Base-by-base conservation (phyloP, 2,329 filamentous ascomycete genomes). In the Penicillium hordei region DNA sequence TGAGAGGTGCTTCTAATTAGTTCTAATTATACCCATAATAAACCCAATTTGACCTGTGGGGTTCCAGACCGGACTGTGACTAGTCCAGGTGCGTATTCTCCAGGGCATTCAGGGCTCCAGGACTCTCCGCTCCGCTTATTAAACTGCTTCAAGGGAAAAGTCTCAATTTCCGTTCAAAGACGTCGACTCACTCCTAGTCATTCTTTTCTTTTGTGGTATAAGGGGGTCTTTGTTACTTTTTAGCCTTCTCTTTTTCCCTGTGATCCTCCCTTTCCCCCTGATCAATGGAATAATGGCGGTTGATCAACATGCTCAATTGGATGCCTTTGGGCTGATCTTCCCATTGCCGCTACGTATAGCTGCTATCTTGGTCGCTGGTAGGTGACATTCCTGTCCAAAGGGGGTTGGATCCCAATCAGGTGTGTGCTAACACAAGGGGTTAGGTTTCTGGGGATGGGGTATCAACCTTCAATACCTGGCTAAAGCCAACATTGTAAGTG, bases 401-500 rank as follows among this genome's bases (percentile, higher is more conserved):
- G 39, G 40, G 10, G 10, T 13, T 19, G n/a, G 34, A 23, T 23
- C 25, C 17, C n/a, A 34, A 46, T 17, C 23, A 38, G 50, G 17
- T 8, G 23, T 45, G 13, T 44, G 34, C 39, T 64, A 52, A 61
- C 49, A 61, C 42, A 58, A 34, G 63, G 55, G 31, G 34, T 65
- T 34, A 95, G 92, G 91, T 66, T 88, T 96, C 70, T 97, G 93
- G 93, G 92, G 91, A 73, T 99, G 93, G 92, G 92, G 89, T 64
- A 76, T 89, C 67, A 97, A 97, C 78, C 85, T 97, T 40, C 92
- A 97, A 72, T 93, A 91, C 77, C 86, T 97, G 59, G 83, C 88
- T 68, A 77, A 86, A 58, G 81, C 87, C 69, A 89, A 89, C 72
- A 95, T 99, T 78, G 85, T 86, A 75, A 60, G 81, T 72, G 46